phyloP scores from a whole-genome alignment of 495 filamentous ascomycete species.

The Hypomontagnella monticulosa region DNA sequence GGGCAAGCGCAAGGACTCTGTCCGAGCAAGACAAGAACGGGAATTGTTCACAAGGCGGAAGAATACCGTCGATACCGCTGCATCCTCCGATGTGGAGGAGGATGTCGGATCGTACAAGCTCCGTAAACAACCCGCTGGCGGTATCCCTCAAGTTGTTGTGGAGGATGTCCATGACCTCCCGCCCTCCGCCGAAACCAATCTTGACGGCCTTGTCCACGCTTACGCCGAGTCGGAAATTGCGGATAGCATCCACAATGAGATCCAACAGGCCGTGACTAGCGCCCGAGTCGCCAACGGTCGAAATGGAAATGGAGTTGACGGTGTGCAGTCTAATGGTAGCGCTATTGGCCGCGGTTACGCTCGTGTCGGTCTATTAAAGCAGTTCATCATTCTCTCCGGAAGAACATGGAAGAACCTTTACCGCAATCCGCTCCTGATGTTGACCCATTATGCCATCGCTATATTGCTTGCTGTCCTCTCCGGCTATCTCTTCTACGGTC shows the following conservation, averaged over 20 bases:
- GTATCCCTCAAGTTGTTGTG: conserved; percentile 69
- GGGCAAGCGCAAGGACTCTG: conserved; percentile 73
- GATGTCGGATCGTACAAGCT: conserved; percentile 68
- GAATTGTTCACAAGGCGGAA: conserved; percentile 90
- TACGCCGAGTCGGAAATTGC: conserved; percentile 85
- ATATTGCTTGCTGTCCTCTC: conserved; percentile 93
- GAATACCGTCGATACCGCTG: conserved; percentile 70
- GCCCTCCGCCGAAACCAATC: conserved; percentile 76
- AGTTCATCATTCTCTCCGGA: conserved; percentile 88
- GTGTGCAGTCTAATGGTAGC: conserved; percentile 50
- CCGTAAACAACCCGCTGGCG: conserved; percentile 69
- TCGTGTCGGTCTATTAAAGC: conserved; percentile 77
- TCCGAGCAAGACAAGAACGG: conserved; percentile 84
- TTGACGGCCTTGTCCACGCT: conserved; percentile 80
- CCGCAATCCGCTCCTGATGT: conserved; percentile 97
- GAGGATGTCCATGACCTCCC: conserved; percentile 79
- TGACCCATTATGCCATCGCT: conserved; percentile 98
- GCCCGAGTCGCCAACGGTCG: conserved; percentile 75
- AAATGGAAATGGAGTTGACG: conserved; percentile 66
- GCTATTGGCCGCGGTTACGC: conserved; percentile 81
- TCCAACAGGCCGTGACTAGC: conserved; percentile 67
- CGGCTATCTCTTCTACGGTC: conserved; percentile 94
- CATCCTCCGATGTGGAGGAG: conserved; percentile 72
- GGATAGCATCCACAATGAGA: conserved; percentile 80
- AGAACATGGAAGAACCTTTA: conserved; percentile 98